Conservation (phyloP, 78 protist genomes). For the Cavenderia fasciculata region DNA sequence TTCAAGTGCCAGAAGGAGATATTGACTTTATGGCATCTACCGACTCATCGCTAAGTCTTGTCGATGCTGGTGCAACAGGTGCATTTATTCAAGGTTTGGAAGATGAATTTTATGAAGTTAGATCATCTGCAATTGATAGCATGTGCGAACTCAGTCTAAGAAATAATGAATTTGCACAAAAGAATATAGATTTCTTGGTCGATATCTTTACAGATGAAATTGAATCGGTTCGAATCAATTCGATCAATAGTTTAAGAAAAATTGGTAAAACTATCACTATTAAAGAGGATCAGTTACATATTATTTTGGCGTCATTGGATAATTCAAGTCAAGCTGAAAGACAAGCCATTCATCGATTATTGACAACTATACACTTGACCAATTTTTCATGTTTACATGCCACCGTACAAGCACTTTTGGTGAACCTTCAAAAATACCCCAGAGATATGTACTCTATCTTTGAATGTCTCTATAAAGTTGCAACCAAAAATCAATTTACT, state of each 20-base stretch:
- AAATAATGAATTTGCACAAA: constrained; percentile 72
- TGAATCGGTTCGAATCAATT: constrained; percentile 78
- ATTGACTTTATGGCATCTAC: constrained; percentile 40
- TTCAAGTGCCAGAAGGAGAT: constrained; percentile 59
- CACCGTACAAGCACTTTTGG: constrained; percentile 67
- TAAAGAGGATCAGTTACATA: constrained; percentile 62
- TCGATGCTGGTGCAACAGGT: constrained; percentile 80
- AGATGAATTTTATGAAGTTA: constrained; percentile 76
- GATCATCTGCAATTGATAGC: constrained; percentile 77
- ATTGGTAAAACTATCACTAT: constrained; percentile 40
- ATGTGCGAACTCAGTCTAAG: constrained; percentile 76
- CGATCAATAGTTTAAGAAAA: constrained; percentile 63
- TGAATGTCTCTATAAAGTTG: constrained; percentile 41
- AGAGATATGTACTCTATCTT: constrained; percentile 46
- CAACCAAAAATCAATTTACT: constrained; percentile 34
- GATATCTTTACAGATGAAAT: constrained; percentile 81
- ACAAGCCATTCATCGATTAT: constrained; percentile 44
- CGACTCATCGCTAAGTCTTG: constrained; percentile 49
- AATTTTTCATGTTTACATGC: constrained; percentile 60
- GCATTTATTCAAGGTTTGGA: constrained; percentile 82
- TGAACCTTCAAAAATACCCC: constrained; percentile 56
- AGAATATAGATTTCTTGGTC: constrained; percentile 74
- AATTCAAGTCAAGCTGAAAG: constrained; percentile 52
- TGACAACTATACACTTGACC: constrained; percentile 38
- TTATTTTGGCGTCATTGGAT: constrained; percentile 61